Conservation (phyloP, 371 early-diverging fungal genomes). For the Actinomortierella ambigua region DNA sequence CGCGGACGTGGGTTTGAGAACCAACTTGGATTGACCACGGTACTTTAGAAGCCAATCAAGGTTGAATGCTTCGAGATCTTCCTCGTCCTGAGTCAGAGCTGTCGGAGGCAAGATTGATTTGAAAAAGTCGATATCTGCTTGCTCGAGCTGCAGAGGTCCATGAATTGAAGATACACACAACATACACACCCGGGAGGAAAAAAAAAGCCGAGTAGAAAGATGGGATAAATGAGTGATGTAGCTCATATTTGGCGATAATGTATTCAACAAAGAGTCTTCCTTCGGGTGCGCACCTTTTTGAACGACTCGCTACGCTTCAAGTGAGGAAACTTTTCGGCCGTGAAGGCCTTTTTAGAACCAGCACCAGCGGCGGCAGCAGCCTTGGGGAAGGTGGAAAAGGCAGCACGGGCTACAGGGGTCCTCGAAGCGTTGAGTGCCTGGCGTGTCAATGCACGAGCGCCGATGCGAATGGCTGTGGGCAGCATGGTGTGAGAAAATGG, state of each 20-base stretch:
- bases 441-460: no score
- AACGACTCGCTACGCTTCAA: slow-evolving; percentile 55
- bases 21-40: slow-evolving; percentile 78
- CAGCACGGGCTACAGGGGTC: slow-evolving; percentile 3
- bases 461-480: no score
- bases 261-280: not conserved
- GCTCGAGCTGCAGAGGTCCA: slow-evolving; percentile 39
- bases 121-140: slow-evolving; percentile 67
- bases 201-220: not conserved
- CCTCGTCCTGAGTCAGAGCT: slow-evolving; percentile 47
- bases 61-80: slow-evolving; percentile 71
- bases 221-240: not conserved
- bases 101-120: slow-evolving; percentile 60
- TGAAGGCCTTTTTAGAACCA: slow-evolving; percentile 15
- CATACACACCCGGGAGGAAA: not conserved
- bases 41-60: slow-evolving; percentile 95
- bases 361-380: slow-evolving; percentile 17
- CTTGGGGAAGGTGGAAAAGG: slow-evolving; percentile 24
- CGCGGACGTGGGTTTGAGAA: slow-evolving; percentile 86
- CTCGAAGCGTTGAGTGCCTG: not conserved
- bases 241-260: not conserved
- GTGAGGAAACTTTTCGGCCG: slow-evolving; percentile 32
- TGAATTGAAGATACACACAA: not conserved
- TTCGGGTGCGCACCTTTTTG: slow-evolving; percentile 50
- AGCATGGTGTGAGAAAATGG: no score